These are phyloP conservation scores for Albizia julibrissin DNA, from an alignment of 306 rosid genomes.

Conservation along the genomic window DNA sequence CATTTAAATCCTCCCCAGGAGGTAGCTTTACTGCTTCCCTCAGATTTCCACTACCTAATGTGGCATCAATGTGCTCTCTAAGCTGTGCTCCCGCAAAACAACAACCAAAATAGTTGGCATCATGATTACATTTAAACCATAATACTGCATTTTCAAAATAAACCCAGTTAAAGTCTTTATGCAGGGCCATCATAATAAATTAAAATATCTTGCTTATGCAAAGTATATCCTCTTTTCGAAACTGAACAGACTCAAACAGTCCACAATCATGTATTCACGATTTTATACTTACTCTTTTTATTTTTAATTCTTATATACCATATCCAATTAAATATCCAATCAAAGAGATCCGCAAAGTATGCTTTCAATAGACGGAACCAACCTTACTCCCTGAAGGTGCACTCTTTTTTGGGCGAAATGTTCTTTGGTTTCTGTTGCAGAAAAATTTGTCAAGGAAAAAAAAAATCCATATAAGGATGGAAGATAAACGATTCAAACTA, in stretches of 20 bases:
- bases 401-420: conserved; percentile 95
- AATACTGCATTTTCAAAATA: conserved; percentile 16
- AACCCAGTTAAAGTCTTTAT: no score
- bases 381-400: conserved; percentile 99
- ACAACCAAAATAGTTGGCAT: not conserved
- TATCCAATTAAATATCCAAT: conserved; percentile 4
- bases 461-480: conserved; percentile 15
- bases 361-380: conserved; percentile 33
- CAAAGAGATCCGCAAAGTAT: conserved; percentile 1
- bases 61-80: conserved; percentile 95
- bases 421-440: conserved; percentile 88
- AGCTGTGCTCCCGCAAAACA: conserved; percentile 93
- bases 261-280: not conserved
- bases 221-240: conserved; percentile 24
- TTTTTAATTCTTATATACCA: not conserved
- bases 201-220: not conserved
- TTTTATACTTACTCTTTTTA: not conserved
- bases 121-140: conserved; percentile 11
- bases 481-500: conserved; percentile 27
- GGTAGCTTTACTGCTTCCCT: conserved; percentile 99
- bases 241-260: conserved; percentile 9
- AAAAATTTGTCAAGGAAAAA: conserved; percentile 28
- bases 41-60: conserved; percentile 93
- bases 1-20: conserved; percentile 96
- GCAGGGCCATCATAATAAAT: no score